Conservation (phyloP, 2,329 filamentous ascomycete genomes). For the Fusarium marasasianum region DNA sequence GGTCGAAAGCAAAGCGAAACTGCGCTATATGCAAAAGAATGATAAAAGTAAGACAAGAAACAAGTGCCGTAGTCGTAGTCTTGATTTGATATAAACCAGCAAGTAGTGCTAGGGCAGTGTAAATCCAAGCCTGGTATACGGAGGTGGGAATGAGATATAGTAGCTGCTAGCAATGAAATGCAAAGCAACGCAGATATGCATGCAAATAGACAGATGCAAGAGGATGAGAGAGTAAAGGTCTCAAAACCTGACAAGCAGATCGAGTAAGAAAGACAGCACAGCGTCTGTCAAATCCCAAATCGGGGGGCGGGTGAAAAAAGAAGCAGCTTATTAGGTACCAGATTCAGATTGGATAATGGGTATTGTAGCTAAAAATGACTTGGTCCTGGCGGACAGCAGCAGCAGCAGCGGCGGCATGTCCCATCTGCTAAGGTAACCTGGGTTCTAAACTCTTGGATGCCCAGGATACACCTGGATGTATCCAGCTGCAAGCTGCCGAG, state of each 20-base stretch:
- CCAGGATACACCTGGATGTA: slow-evolving; percentile 37
- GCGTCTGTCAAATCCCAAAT: slow-evolving; percentile 29
- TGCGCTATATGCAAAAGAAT: slow-evolving; percentile 22
- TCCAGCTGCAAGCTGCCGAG: slow-evolving; percentile 30
- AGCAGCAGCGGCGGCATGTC: slow-evolving; percentile 27
- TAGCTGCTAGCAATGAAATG: slow-evolving; percentile 1
- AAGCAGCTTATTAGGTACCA: slow-evolving; percentile 28
- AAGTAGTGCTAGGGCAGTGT: slow-evolving; percentile 4
- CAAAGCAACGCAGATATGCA: slow-evolving; percentile 16
- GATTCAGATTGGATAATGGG: slow-evolving; percentile 5
- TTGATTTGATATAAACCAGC: slow-evolving; percentile 23
- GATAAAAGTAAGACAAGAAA: slow-evolving; percentile 11
- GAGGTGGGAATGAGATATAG: not conserved
- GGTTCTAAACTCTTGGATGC: slow-evolving; percentile 14
- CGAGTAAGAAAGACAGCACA: slow-evolving; percentile 24
- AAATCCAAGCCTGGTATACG: not conserved
- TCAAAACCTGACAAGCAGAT: slow-evolving; percentile 26
- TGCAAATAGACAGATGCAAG: slow-evolving; percentile 13
- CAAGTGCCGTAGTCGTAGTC: slow-evolving; percentile 2
- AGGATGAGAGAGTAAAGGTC: slow-evolving; percentile 16
- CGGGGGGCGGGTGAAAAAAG: slow-evolving; percentile 28
- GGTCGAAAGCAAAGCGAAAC: slow-evolving; percentile 22
- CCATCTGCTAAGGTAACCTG: slow-evolving; percentile 4
- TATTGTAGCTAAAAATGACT: slow-evolving; percentile 34
- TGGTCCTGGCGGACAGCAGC: slow-evolving; percentile 29